These are phyloP conservation scores for Helicostylum pulchrum DNA, from an alignment of 192 early-diverging fungal species.

Conservation along the genomic window DNA sequence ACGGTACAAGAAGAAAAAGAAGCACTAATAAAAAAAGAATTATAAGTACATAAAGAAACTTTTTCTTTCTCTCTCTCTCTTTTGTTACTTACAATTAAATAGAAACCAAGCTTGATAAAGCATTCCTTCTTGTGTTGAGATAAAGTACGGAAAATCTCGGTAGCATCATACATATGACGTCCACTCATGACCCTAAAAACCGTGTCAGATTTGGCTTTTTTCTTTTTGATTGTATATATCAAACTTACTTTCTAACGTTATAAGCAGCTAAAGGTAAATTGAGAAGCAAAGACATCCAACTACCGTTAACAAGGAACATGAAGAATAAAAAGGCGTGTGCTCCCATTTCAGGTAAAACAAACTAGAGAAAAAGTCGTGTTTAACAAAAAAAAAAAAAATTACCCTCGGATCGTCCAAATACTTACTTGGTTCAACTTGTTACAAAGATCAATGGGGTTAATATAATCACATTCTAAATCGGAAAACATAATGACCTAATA, in stretches of 20 bases:
- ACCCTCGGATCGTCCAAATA: background rate
- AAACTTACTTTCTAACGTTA: slow-evolving; percentile 83
- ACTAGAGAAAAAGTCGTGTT: slow-evolving; percentile 48
- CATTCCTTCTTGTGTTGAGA: slow-evolving; percentile 92
- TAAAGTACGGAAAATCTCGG: slow-evolving; percentile 96
- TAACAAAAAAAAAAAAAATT: background rate
- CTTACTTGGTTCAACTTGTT: slow-evolving; percentile 90
- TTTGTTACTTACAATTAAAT: slow-evolving; percentile 63
- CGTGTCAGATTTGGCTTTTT: background rate
- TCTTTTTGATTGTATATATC: background rate
- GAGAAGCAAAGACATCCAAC: slow-evolving; percentile 81
- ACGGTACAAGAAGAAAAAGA: slow-evolving; percentile 91
- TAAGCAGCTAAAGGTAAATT: slow-evolving; percentile 86
- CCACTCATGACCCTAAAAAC: slow-evolving; percentile 69
- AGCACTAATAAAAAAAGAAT: slow-evolving; percentile 41
- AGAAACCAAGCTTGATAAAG: slow-evolving; percentile 96
- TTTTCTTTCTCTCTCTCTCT: background rate
- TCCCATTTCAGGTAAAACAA: slow-evolving; percentile 91
- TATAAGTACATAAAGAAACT: background rate
- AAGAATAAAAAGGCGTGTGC: slow-evolving; percentile 81
- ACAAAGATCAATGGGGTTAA: slow-evolving; percentile 98
- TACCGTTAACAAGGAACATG: slow-evolving; percentile 82
- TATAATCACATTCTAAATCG: slow-evolving; percentile 92
- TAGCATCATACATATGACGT: slow-evolving; percentile 95
- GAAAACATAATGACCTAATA: slow-evolving; percentile 53